Base-by-base conservation (phyloP, 129 eudicot genomes). In the Kitagawia praeruptora region DNA sequence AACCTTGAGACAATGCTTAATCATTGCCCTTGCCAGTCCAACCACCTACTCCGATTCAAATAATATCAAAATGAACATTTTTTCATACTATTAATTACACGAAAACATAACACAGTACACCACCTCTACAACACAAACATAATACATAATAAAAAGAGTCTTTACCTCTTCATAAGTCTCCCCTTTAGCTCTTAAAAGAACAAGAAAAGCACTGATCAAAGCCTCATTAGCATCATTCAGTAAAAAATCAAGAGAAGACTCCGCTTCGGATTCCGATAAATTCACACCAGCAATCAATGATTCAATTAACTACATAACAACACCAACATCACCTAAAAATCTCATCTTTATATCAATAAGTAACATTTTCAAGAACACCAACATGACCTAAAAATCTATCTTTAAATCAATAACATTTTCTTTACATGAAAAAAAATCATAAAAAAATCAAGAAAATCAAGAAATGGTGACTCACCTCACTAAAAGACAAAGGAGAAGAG, bases 111-210 rank as follows among this genome's bases (percentile, higher is more conserved):
- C 37, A 75, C 0, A 75, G 28, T 5, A 61, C 69, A n/a, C 69
- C 14, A 61, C 37, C 37, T 25, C 69, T 8, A 61, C 15, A 61
- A n/a, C 31, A 61, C 69, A 61, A 61, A 61, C 31, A 61, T 9
- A 61, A 2, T 3, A 76, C 3, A 45, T 1, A 44, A 21, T 45
- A 45, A 79, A 38, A 15, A 14, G n/a, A 79, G 85, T 75, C 2
- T 0, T 1, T 86, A 90, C 95, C 80, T 90, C 95, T 86, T 90
- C 95, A 81, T 84, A 90, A 53, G 95, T 90, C 86, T 88, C 95
- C 38, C 95, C 95, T 84, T 90, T 90, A 77, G 92, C 90, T 86
- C 95, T 84, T 82, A 90, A 84, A 13, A 88, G 83, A 45, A 90
- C 95, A 81, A 90, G 90, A 86, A 90, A 90, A 8, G 95, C 95